phyloP scores from a whole-genome alignment of 2,329 filamentous ascomycete species.

The Aspergillus quadricinctus region DNA sequence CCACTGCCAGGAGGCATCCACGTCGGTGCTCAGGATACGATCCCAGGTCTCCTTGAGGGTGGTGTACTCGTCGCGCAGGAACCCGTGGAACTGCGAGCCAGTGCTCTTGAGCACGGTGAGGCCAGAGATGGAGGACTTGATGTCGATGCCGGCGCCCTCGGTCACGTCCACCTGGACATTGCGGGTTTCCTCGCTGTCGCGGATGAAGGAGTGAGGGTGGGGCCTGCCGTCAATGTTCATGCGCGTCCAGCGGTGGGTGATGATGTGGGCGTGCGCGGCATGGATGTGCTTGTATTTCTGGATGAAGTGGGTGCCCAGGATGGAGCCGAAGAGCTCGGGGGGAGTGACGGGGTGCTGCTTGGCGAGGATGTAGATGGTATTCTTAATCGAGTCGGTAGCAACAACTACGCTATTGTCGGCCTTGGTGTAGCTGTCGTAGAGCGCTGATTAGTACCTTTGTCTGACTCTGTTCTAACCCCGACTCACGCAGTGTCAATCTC shows the following conservation, averaged over 20 bases:
- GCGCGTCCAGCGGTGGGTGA: constrained; percentile 86
- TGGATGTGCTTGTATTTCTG: constrained; percentile 84
- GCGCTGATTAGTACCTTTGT: background rate
- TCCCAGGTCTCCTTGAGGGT: constrained; percentile 89
- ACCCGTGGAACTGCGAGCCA: constrained; percentile 91
- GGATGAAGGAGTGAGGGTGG: constrained; percentile 91
- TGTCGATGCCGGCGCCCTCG: constrained; percentile 64
- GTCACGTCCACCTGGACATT: constrained; percentile 70
- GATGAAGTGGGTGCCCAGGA: constrained; percentile 83
- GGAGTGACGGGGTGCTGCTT: constrained; percentile 90
- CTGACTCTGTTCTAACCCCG: background rate
- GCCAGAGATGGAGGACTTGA: constrained; percentile 74
- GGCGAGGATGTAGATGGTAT: constrained; percentile 91
- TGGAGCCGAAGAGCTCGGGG: constrained; percentile 84
- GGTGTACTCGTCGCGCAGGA: constrained; percentile 89
- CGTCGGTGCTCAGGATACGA: constrained; percentile 89
- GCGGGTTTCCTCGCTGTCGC: constrained; percentile 83
- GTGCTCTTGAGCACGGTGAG: constrained; percentile 94
- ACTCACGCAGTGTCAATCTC: constrained; percentile 77
- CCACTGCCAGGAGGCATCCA: constrained; percentile 87
- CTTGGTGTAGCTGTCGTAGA: constrained; percentile 70
- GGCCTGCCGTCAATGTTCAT: constrained; percentile 81
- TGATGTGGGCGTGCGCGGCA: constrained; percentile 73
- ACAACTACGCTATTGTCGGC: constrained; percentile 95
- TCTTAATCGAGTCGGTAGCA: constrained; percentile 97